Percentiles rank a stretch among this genome's conserved stretches.
Conservation (phyloP, 2,329 filamentous ascomycete species). For the Microcera coccophila region DNA sequence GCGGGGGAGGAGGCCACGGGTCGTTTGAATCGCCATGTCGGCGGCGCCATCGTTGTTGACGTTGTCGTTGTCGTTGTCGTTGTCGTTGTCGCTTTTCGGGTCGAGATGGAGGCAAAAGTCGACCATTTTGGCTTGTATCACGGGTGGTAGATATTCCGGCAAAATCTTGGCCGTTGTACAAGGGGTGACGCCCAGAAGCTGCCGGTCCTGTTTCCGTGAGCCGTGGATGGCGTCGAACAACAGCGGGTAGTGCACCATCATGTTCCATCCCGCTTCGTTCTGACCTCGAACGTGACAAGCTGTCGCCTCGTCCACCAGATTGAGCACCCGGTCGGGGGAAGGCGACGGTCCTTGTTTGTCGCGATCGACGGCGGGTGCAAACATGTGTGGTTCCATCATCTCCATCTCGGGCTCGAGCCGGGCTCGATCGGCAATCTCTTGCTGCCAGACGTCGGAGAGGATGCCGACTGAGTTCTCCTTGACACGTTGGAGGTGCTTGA, state of each 20-base stretch:
- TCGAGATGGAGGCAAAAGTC: constrained; percentile 5
- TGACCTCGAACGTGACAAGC: no score
- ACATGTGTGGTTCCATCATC: background rate
- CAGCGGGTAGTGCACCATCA: constrained; percentile 8
- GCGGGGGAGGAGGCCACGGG: background rate
- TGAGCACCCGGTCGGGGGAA: background rate
- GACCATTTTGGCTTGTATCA: constrained; percentile 4
- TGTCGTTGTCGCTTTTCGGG: constrained; percentile 3
- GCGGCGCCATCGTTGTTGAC: no score
- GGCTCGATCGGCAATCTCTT: constrained; percentile 1
- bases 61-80: no score
- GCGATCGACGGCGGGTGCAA: background rate
- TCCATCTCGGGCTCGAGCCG: background rate
- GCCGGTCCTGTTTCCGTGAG: background rate
- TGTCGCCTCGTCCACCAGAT: constrained; percentile 3
- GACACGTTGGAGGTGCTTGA: constrained; percentile 2
- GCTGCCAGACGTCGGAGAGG: constrained; percentile 1
- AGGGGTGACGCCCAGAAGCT: constrained; percentile 4
- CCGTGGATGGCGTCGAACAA: constrained; percentile 5
- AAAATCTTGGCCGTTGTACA: constrained; percentile 9
- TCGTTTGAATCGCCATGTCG: background rate
- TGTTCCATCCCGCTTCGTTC: constrained; percentile 5
- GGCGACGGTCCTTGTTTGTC: constrained; percentile 2
- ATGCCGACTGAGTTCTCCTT: constrained; percentile 2
- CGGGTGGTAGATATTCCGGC: constrained; percentile 5